Evolutionary conservation across 495 filamentous ascomycete genomes (phyloP).

Genomic region (Pyronema domesticum): DNA sequence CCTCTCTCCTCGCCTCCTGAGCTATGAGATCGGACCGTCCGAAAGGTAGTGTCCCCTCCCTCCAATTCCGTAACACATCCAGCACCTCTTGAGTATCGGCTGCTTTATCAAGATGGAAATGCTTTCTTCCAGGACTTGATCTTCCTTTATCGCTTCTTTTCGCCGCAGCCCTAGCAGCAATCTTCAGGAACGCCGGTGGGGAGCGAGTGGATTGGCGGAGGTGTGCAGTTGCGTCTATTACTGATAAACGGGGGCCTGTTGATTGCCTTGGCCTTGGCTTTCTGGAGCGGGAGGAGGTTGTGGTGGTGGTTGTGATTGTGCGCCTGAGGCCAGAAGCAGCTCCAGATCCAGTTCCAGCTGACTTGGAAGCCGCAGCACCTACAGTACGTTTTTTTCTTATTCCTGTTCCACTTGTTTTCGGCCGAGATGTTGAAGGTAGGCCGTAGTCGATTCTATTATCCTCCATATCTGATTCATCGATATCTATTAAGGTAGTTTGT

Average conservation of each 20-base stretch:
- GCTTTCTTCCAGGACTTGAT: conserved; percentile 56
- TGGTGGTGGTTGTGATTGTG: background rate
- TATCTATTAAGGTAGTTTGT: conserved; percentile 20
- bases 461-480: conserved; percentile 29
- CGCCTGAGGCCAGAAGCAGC: background rate
- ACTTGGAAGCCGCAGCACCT: background rate
- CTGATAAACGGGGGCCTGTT: conserved; percentile 37
- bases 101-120: conserved; percentile 50
- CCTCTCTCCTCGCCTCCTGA: too few relatives aligned
- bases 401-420: conserved; percentile 3
- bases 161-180: conserved; percentile 57
- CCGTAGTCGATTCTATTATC: conserved; percentile 39
- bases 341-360: background rate
- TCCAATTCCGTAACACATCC: conserved; percentile 53
- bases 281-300: background rate
- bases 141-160: conserved; percentile 45
- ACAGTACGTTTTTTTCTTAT: conserved; percentile 14
- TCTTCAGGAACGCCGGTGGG: conserved; percentile 52
- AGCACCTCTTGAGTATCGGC: conserved; percentile 62
- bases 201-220: conserved; percentile 18
- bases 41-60: conserved; percentile 35
- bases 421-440: conserved; percentile 27
- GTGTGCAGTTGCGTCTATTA: conserved; percentile 50
- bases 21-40: too few relatives aligned
- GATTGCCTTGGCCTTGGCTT: background rate